Evolutionary conservation across 2,329 filamentous ascomycete species (phyloP), one percentile per base, ranked within the genome.

Genomic region (Aspergillus transmontanensis): DNA sequence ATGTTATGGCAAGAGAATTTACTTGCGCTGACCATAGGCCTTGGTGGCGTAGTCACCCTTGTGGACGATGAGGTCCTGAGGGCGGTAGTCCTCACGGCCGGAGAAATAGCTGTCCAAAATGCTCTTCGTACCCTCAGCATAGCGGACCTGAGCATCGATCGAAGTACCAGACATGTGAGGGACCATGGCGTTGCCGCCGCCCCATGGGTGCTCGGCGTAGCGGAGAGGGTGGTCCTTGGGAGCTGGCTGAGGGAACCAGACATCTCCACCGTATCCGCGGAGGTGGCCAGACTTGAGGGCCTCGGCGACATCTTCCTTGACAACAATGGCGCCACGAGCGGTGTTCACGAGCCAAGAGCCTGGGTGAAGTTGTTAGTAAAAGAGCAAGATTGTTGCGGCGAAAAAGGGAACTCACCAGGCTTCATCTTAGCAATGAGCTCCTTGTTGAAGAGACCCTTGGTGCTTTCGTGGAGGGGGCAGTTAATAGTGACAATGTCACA

Each of bases 401-500:
- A 39, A 1, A 1, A 39, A 16, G 14, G 6, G 11, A 45, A 70
- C 86, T 72, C 79, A 89, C 91, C 94, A 80, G 90, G 90, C 92
- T 98, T 98, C 95, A 98, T 99, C 91, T 98, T 97, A 81, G 89
- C 86, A 78, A 98, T 94, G 75, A 98, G 86, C 56, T 98, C 93
- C 90, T 97, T 97, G 90, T 98, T 97, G 87, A 98, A 98, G 68
- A 99, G 82, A 72, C 94, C 94, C 66, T 89, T 87, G 39, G 95
- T 99, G 88, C 96, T 96, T 87, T 98, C 94, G 86, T 99, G 95
- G 68, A 99, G 88, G 59, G 95, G 95, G 87, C 94, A 97, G 90
- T 99, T 99, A 85, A 99, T 98, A 77, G 95, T 99, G 81, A 99
- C 94, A 66, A 98, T 87, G 73, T 98, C 95, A 80, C 94, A 98